Conservation (phyloP, 2,329 filamentous ascomycete genomes). For the Aspergillus floridensis region DNA sequence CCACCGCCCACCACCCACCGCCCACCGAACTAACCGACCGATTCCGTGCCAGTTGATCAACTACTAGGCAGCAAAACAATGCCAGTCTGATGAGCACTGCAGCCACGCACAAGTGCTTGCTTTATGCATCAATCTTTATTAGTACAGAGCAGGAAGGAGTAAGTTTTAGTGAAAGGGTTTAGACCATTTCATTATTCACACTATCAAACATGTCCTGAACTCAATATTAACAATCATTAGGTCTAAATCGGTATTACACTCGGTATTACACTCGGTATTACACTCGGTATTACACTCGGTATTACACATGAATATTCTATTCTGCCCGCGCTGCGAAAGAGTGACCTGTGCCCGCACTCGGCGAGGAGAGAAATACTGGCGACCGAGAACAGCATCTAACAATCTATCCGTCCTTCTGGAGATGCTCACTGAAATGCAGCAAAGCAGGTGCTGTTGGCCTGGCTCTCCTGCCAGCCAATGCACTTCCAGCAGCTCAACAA, state of each 20-base stretch:
- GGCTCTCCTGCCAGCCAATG: conserved; percentile 15
- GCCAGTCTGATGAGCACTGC: too few relatives aligned
- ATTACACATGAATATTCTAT: neutral
- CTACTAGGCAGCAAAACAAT: too few relatives aligned
- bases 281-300: neutral
- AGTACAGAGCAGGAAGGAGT: too few relatives aligned
- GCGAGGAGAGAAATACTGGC: neutral
- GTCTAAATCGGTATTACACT: too few relatives aligned
- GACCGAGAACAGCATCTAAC: neutral
- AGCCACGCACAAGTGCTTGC: too few relatives aligned
- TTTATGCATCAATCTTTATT: too few relatives aligned
- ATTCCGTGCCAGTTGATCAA: too few relatives aligned
- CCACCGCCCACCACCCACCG: too few relatives aligned
- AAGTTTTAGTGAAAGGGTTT: too few relatives aligned
- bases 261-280: neutral
- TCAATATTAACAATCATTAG: neutral
- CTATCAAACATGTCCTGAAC: neutral
- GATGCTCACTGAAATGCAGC: conserved; percentile 4
- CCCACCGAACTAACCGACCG: too few relatives aligned
- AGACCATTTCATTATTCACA: too few relatives aligned
- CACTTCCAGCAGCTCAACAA: conserved; percentile 22
- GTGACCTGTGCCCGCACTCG: too few relatives aligned
- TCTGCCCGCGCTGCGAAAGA: neutral
- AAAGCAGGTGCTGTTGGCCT: conserved; percentile 13
- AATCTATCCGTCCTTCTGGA: neutral